phyloP scores from a whole-genome alignment of 116 monocot species.

The Posidonia oceanica region DNA sequence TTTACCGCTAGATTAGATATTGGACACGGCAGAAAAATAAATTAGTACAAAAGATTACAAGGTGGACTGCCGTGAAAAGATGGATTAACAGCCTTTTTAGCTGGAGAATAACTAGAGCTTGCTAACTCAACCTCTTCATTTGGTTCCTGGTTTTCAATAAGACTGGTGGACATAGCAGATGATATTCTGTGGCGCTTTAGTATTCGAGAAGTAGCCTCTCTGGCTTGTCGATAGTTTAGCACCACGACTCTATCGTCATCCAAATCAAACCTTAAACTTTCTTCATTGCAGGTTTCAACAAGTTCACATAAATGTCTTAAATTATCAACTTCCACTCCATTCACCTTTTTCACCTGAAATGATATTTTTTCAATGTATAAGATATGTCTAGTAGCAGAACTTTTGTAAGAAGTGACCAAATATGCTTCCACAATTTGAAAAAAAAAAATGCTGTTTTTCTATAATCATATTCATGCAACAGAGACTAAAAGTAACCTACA shows the following conservation, averaged over 20 bases:
- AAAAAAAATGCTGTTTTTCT: too few species aligned
- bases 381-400: too few species aligned
- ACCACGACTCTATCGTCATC: slow-evolving; percentile 95
- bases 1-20: too few species aligned
- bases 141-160: slow-evolving; percentile 25
- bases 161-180: slow-evolving; percentile 63
- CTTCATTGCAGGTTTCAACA: slow-evolving; percentile 56
- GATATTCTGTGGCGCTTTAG: slow-evolving; percentile 74
- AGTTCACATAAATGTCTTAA: slow-evolving; percentile 70
- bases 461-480: too few species aligned
- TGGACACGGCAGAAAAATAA: too few species aligned
- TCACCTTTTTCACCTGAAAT: slow-evolving; percentile 85
- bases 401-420: too few species aligned
- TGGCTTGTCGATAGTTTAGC: slow-evolving; percentile 56
- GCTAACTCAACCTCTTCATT: slow-evolving; percentile 15
- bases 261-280: slow-evolving; percentile 79
- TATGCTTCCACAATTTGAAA: too few species aligned
- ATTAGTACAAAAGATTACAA: not conserved
- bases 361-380: not conserved
- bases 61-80: not conserved
- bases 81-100: not conserved
- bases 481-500: too few species aligned
- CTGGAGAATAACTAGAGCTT: slow-evolving; percentile 4
- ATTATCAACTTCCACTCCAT: slow-evolving; percentile 68
- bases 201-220: slow-evolving; percentile 65